A percentile compares a stretch with the other conserved stretches of the same genome.
Evolutionary conservation across 1,139 yeast species (phyloP).

Genomic region (Suhomyces panamericanus): DNA sequence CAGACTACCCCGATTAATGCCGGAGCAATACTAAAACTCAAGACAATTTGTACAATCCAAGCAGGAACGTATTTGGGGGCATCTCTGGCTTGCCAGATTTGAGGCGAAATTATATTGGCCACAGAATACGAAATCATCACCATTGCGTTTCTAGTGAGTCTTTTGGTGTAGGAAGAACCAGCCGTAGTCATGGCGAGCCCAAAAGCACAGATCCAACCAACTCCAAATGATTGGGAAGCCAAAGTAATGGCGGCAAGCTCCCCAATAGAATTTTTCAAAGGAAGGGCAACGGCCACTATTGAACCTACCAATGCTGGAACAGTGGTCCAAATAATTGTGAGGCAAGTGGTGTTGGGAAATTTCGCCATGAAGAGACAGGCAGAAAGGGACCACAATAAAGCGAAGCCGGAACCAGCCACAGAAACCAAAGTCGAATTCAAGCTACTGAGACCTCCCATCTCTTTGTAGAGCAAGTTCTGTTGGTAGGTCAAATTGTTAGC

Average conservation of each 20-base stretch:
- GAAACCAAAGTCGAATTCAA: constrained; percentile 52
- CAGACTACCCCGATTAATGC: constrained; percentile 36
- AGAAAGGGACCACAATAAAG: constrained; percentile 32
- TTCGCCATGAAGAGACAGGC: constrained; percentile 27
- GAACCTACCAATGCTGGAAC: constrained; percentile 46
- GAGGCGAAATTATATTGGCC: constrained; percentile 31
- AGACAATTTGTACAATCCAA: constrained; percentile 55
- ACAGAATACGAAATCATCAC: constrained; percentile 26
- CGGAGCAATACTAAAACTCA: constrained; percentile 46
- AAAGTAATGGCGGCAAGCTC: constrained; percentile 34
- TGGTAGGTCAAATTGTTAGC: constrained; percentile 51
- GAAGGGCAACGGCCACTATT: constrained; percentile 43
- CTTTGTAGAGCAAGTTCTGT: constrained; percentile 43
- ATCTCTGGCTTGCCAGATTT: constrained; percentile 24
- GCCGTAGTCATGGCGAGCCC: constrained; percentile 27
- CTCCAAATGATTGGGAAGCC: constrained; percentile 24
- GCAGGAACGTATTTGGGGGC: constrained; percentile 35
- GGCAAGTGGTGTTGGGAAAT: constrained; percentile 20
- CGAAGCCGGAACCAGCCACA: constrained; percentile 51
- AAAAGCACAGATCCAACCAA: constrained; percentile 24
- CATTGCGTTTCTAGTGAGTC: constrained; percentile 25
- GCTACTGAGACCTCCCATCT: constrained; percentile 45
- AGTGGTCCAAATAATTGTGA: constrained; percentile 24
- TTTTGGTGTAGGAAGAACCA: constrained; percentile 27
- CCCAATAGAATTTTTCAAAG: constrained; percentile 42